Evolutionary conservation across 129 eudicot genomes (phyloP).

Genomic region (Artemisia argyi): DNA sequence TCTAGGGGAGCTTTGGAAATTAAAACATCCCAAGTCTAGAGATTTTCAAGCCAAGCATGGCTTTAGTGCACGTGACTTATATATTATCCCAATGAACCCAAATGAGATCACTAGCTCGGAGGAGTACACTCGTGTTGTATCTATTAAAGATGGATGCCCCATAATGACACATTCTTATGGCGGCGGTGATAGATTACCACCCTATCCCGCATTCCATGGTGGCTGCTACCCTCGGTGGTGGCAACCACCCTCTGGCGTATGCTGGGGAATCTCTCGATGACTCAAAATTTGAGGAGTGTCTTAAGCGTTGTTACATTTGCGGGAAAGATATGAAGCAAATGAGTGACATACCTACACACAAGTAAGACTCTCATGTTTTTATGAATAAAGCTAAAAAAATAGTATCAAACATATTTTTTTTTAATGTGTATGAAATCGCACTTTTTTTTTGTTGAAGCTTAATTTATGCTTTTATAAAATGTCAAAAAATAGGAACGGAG

Average conservation of each 20-base stretch:
- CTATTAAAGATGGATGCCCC: slow-evolving; percentile 6
- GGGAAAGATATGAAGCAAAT: neutral
- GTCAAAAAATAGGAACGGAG: neutral
- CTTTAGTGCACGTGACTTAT: slow-evolving; percentile 13
- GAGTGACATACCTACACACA: slow-evolving; percentile 6
- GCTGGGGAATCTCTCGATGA: slow-evolving; percentile 11
- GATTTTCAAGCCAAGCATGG: neutral
- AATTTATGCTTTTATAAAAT: neutral
- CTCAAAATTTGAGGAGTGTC: too few species aligned
- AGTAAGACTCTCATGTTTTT: neutral
- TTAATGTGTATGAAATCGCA: too few species aligned
- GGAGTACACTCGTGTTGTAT: slow-evolving; percentile 32
- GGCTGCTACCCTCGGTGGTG: neutral
- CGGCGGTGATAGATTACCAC: slow-evolving; percentile 13
- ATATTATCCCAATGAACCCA: neutral
- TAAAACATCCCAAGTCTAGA: too few species aligned
- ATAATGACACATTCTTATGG: slow-evolving; percentile 21
- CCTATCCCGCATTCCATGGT: slow-evolving; percentile 15
- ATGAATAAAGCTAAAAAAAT: neutral
- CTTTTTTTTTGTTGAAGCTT: too few species aligned
- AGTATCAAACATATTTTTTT: too few species aligned
- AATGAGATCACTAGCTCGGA: slow-evolving; percentile 4
- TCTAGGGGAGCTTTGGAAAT: too few species aligned
- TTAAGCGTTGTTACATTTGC: slow-evolving; percentile 31
- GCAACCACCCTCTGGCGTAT: neutral